Percentiles rank a stretch among this genome's conserved stretches.
phyloP scores from a whole-genome alignment of 352 stramenopile genomes.

The Globisporangium solare region DNA sequence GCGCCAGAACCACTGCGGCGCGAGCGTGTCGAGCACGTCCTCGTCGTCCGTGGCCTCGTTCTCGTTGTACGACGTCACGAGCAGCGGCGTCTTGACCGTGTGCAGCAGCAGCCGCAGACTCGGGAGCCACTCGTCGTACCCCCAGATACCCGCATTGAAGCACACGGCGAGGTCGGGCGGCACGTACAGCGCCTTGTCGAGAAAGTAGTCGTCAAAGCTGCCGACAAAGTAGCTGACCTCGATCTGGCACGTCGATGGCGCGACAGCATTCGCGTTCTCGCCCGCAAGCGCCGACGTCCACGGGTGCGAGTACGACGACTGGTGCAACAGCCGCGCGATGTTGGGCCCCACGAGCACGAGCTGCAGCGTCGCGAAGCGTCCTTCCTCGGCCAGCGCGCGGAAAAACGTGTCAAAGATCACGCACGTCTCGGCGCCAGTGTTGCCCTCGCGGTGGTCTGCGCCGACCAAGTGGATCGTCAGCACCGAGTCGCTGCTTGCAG shows the following conservation, averaged over 20 bases:
- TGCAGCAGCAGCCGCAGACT: slow-evolving; percentile 61
- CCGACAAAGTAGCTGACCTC: slow-evolving; percentile 68
- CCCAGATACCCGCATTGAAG: slow-evolving; percentile 87
- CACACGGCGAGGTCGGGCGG: slow-evolving; percentile 61
- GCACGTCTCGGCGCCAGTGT: slow-evolving; percentile 47
- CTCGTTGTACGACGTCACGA: slow-evolving; percentile 85
- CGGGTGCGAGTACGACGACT: slow-evolving; percentile 19
- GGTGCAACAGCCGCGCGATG: slow-evolving; percentile 51
- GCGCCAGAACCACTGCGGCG: slow-evolving; percentile 60
- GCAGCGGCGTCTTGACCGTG: slow-evolving; percentile 44
- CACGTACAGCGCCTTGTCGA: slow-evolving; percentile 36
- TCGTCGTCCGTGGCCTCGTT: slow-evolving; percentile 77
- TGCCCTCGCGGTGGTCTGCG: slow-evolving; percentile 75
- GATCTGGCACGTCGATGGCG: slow-evolving; percentile 24
- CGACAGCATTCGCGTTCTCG: not conserved
- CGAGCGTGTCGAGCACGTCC: slow-evolving; percentile 60
- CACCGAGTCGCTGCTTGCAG: not conserved
- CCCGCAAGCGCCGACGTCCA: not conserved
- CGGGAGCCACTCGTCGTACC: slow-evolving; percentile 84
- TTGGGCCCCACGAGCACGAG: slow-evolving; percentile 78
- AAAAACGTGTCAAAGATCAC: slow-evolving; percentile 52
- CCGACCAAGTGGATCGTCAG: slow-evolving; percentile 69
- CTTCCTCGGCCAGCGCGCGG: slow-evolving; percentile 29
- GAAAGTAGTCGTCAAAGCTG: slow-evolving; percentile 55
- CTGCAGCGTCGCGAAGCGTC: slow-evolving; percentile 28